phyloP scores from a whole-genome alignment of 139 green algal genomes.

The Ettlia oleoabundans region DNA sequence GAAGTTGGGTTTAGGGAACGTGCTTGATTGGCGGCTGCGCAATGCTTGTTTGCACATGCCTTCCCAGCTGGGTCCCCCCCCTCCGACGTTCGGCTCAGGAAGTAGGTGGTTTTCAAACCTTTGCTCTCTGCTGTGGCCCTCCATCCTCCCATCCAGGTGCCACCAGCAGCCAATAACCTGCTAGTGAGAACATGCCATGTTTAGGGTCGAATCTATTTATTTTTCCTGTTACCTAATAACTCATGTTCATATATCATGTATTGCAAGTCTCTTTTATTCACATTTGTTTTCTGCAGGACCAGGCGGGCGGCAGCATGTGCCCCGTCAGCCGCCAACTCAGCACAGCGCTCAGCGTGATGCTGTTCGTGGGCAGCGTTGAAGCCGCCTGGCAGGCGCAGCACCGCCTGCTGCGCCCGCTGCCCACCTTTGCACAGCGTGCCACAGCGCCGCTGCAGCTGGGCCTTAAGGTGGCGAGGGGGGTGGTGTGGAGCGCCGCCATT shows the following conservation, averaged over 20 bases:
- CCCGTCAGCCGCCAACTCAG: conserved; percentile 6
- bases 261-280: not conserved
- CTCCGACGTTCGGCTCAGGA: too few relatives aligned
- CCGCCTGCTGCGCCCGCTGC: not conserved
- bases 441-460: conserved; percentile 18
- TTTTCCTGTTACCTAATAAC: too few relatives aligned
- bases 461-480: not conserved
- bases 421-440: not conserved
- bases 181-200: too few relatives aligned
- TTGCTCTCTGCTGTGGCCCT: too few relatives aligned
- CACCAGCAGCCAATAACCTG: too few relatives aligned
- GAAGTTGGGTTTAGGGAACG: too few relatives aligned
- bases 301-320: not conserved
- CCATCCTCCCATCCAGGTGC: too few relatives aligned
- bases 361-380: conserved; percentile 20
- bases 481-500: conserved; percentile 18
- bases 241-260: not conserved
- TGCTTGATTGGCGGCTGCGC: too few relatives aligned
- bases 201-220: too few relatives aligned
- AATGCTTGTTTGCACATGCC: too few relatives aligned
- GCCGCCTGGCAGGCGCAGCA: conserved; percentile 22
- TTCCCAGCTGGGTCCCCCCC: too few relatives aligned
- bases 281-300: not conserved
- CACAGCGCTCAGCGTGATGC: not conserved
- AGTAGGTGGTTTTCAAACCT: too few relatives aligned